Evolutionary conservation across 225 moss, liverwort and hornwort genomes (phyloP), one percentile per base, ranked within the genome.

Genomic region (Marchantia paleacea): DNA sequence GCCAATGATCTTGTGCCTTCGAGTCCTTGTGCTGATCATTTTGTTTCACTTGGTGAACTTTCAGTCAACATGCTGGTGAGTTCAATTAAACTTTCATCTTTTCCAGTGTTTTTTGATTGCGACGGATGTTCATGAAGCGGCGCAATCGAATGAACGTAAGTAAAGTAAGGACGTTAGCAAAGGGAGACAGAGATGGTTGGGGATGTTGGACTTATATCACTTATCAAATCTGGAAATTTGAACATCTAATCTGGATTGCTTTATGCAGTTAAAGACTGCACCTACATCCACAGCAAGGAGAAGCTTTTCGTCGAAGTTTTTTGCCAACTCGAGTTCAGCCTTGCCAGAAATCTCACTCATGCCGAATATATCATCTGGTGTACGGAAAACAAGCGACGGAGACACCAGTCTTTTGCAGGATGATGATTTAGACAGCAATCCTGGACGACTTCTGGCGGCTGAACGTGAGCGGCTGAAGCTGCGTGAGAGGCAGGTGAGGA

Each of bases 401-500:
- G 79, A 84, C 25, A 85, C 82, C 39, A 82, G 79, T n/a, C 78
- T 87, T 64, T 50, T 83, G 81, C 91, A 90, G 12, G 92, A 90
- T 72, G 91, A 88, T 82, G 85, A 89, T 31, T 16, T 87, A 53
- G 88, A 92, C 71, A 89, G 71, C 55, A 92, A 89, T 70, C 87
- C 92, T 28, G 90, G 90, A 19, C 86, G 78, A 25, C 86, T 92
- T 48, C 79, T 92, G 63, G 91, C 84, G 75, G 92, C 89, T 81
- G 92, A 91, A 84, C 86, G 92, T 55, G 92, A 92, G 78, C 84
- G 91, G 12, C 78, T 92, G 69, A 92, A 92, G 81, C 78, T 92
- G 67, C 89, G 92, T 48, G 92, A 92, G 82, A 89, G 92, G 85
- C 92, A 92, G 91, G 92, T 92, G 88, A 70, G 81, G 61, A 53